A percentile compares a stretch with the other conserved stretches of the same genome.
These are phyloP conservation scores for Hepatocystis sp. DNA, from an alignment of 169 alveolate species.

Conservation along the genomic window DNA sequence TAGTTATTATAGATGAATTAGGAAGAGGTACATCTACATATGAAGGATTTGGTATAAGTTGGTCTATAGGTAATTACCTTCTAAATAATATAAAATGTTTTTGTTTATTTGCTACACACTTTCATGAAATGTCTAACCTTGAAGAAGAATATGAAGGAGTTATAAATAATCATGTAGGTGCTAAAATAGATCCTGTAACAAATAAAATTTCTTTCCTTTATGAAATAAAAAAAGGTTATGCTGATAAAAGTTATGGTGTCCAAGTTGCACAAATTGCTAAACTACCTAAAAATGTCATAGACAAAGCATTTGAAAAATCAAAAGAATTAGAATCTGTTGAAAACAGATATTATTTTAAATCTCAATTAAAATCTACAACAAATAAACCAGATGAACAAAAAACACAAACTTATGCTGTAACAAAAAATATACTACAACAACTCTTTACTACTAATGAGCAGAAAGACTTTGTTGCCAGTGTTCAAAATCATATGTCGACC, in stretches of 20 bases:
- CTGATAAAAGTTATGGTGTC: slow-evolving; percentile 95
- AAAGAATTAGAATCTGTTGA: slow-evolving; percentile 71
- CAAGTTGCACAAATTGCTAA: slow-evolving; percentile 95
- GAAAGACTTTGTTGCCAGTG: no score
- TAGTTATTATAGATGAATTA: slow-evolving; percentile 97
- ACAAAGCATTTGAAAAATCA: slow-evolving; percentile 75
- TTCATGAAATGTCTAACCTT: slow-evolving; percentile 96
- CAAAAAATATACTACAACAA: no score
- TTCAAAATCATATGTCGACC: neutral
- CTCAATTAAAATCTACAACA: slow-evolving; percentile 8
- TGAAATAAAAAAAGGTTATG: slow-evolving; percentile 92
- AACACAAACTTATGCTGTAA: neutral
- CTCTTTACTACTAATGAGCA: no score
- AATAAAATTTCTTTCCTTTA: slow-evolving; percentile 88
- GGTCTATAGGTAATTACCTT: slow-evolving; percentile 96
- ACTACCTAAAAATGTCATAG: slow-evolving; percentile 88
- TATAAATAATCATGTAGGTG: slow-evolving; percentile 89
- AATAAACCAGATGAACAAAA: neutral
- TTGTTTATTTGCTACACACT: slow-evolving; percentile 99
- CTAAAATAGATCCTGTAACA: slow-evolving; percentile 77
- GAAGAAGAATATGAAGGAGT: slow-evolving; percentile 87
- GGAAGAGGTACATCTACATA: slow-evolving; percentile 98
- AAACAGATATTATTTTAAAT: slow-evolving; percentile 65
- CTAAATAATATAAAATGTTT: slow-evolving; percentile 92
- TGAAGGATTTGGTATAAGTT: slow-evolving; percentile 98